Evolutionary conservation across 108 stramenopile species (phyloP).

Genomic region (Stephanodiscus minutulus): DNA sequence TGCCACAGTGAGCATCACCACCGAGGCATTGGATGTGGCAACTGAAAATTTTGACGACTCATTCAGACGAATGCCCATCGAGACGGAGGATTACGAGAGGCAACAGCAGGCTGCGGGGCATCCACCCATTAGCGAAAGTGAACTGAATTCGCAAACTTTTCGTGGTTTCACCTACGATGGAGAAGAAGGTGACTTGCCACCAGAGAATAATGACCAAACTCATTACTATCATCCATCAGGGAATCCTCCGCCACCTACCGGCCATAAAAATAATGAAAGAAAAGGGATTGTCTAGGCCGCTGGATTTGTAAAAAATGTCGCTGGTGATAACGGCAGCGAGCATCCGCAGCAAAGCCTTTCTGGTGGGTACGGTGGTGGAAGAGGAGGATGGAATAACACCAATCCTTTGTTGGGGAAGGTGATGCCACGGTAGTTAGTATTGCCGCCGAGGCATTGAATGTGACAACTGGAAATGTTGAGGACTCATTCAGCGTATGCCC

Average conservation of each 20-base stretch:
- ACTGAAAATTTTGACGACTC: slow-evolving; percentile 89
- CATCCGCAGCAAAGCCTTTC: no score
- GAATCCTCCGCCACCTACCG: background rate
- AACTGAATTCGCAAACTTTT: slow-evolving; percentile 80
- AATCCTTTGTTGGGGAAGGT: slow-evolving; percentile 40
- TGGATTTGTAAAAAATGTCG: slow-evolving; percentile 4
- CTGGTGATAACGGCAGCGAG: no score
- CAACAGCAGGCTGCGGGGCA: slow-evolving; percentile 49
- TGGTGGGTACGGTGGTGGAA: background rate
- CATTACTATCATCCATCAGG: slow-evolving; percentile 9
- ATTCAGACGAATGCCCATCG: slow-evolving; percentile 84
- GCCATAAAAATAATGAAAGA: background rate
- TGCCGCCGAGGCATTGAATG: slow-evolving; percentile 63
- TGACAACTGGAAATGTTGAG: slow-evolving; percentile 87
- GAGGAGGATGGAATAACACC: slow-evolving; percentile 23
- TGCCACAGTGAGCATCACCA: slow-evolving; percentile 46
- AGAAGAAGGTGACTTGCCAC: slow-evolving; percentile 16
- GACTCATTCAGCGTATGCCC: slow-evolving; percentile 85
- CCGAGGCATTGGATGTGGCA: slow-evolving; percentile 72
- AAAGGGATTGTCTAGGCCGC: background rate
- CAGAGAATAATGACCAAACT: slow-evolving; percentile 5
- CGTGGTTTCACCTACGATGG: slow-evolving; percentile 86
- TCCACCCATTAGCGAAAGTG: slow-evolving; percentile 51
- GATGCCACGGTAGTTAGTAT: slow-evolving; percentile 43
- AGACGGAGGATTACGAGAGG: slow-evolving; percentile 70